Evolutionary conservation across 352 stramenopile species (phyloP).

Genomic region (Aphanomyces invadans): DNA sequence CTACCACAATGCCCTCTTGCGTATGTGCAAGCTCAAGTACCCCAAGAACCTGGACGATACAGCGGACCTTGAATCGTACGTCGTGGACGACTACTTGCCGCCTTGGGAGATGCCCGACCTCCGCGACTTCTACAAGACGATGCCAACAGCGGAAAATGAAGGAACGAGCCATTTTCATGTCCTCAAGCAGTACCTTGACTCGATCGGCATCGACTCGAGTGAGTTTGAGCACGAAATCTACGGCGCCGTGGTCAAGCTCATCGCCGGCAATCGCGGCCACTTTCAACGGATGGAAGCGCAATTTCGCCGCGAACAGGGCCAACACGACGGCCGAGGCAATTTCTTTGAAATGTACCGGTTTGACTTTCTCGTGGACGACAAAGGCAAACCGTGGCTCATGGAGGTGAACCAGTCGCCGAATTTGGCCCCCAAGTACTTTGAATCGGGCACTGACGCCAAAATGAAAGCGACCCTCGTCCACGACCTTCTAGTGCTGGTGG

Average conservation of each 20-base stretch:
- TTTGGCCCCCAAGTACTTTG: constrained; percentile 39
- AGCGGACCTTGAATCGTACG: constrained; percentile 43
- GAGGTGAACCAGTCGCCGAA: constrained; percentile 83
- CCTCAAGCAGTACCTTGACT: constrained; percentile 52
- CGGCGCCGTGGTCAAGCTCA: constrained; percentile 46
- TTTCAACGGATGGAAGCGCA: constrained; percentile 36
- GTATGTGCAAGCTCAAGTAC: constrained; percentile 63
- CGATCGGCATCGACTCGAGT: constrained; percentile 51
- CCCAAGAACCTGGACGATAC: constrained; percentile 35
- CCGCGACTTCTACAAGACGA: constrained; percentile 49
- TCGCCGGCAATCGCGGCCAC: constrained; percentile 48
- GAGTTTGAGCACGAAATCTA: constrained; percentile 60
- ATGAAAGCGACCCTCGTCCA: constrained; percentile 57
- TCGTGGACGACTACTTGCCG: constrained; percentile 57
- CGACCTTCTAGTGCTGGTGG: constrained; percentile 61
- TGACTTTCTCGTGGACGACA: constrained; percentile 93
- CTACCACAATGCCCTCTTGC: constrained; percentile 62
- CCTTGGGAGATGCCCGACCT: constrained; percentile 68
- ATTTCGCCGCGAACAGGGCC: constrained; percentile 37
- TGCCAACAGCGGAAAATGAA: constrained; percentile 41
- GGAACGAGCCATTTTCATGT: constrained; percentile 65
- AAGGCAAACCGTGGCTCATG: constrained; percentile 92
- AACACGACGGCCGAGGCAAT: constrained; percentile 32
- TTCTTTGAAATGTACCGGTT: constrained; percentile 95
- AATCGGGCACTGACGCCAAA: constrained; percentile 55